A percentile compares a stretch with the other conserved stretches of the same genome.
Evolutionary conservation across 164 flowering plant species (phyloP).

Genomic region (Cinnamomum micranthum): DNA sequence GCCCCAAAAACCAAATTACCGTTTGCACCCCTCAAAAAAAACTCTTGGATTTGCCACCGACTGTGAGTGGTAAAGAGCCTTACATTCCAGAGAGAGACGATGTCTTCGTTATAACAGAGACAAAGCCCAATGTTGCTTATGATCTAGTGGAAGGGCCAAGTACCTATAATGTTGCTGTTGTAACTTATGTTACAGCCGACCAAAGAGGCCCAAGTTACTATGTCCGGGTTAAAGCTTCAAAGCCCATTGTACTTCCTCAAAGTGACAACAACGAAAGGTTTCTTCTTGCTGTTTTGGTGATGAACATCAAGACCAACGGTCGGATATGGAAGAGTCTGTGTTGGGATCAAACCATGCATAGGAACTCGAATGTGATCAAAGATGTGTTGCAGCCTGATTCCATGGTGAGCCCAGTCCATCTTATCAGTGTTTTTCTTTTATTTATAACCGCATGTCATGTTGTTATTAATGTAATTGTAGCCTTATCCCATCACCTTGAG

Average conservation of each 20-base stretch:
- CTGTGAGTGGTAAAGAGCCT: constrained; percentile 23
- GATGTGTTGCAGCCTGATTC: constrained; percentile 14
- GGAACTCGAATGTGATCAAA: neutral
- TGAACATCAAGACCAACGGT: constrained; percentile 40
- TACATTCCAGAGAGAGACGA: constrained; percentile 58
- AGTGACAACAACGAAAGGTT: constrained; percentile 18
- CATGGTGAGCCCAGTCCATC: constrained; percentile 30
- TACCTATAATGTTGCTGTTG: neutral
- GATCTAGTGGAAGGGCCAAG: constrained; percentile 23
- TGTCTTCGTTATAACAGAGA: constrained; percentile 42
- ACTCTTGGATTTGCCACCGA: too few relatives aligned
- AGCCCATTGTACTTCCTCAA: constrained; percentile 16
- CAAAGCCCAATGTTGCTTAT: constrained; percentile 35
- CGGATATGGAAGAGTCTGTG: constrained; percentile 55
- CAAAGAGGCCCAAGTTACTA: neutral
- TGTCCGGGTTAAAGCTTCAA: constrained; percentile 25
- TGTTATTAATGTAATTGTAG: neutral
- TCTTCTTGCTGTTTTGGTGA: constrained; percentile 41
- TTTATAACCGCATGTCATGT: neutral
- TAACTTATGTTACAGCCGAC: constrained; percentile 9
- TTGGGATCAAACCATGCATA: constrained; percentile 5
- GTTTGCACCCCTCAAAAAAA: too few relatives aligned
- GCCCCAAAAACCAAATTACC: too few relatives aligned
- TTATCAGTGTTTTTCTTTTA: neutral
- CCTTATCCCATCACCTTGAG: neutral